Conservation (phyloP, 768 basidiomycete species). For the Mycena capillaripes region DNA sequence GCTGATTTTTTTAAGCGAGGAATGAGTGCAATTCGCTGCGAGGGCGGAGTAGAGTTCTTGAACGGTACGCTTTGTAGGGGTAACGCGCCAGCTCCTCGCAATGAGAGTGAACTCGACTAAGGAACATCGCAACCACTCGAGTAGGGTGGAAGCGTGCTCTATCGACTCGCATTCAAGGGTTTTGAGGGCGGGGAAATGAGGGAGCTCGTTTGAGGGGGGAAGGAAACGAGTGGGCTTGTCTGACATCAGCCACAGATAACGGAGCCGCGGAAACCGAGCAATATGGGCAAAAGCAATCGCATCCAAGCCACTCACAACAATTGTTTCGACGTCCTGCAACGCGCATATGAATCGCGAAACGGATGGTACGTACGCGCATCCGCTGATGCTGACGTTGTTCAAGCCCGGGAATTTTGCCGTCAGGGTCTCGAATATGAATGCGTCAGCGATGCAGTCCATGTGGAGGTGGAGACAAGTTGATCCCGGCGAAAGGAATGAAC, state of each 20-base stretch:
- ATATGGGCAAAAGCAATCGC: constrained; percentile 1
- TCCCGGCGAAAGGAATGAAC: neutral
- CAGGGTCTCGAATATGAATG: neutral
- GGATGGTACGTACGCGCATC: neutral
- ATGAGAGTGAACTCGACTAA: neutral
- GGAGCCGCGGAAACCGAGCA: neutral
- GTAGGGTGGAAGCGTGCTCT: neutral
- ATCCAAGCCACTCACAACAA: neutral
- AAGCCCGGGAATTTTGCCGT: neutral
- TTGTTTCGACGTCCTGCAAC: constrained; percentile 3
- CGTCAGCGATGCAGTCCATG: neutral
- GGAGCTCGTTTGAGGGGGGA: neutral
- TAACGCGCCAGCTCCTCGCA: neutral
- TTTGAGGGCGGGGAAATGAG: constrained; percentile 1
- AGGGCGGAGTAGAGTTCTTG: neutral
- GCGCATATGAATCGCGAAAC: neutral
- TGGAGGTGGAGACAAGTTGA: neutral
- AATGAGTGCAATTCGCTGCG: neutral
- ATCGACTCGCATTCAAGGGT: neutral
- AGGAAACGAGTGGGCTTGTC: neutral
- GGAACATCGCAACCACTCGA: neutral
- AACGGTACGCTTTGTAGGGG: neutral
- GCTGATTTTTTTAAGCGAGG: neutral
- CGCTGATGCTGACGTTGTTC: neutral
- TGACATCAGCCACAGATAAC: constrained; percentile 20